A percentile compares a stretch with the other conserved stretches of the same genome.
These are phyloP conservation scores for Vigna reflexopilosa DNA, from an alignment of 306 rosid genomes.

Conservation along the genomic window DNA sequence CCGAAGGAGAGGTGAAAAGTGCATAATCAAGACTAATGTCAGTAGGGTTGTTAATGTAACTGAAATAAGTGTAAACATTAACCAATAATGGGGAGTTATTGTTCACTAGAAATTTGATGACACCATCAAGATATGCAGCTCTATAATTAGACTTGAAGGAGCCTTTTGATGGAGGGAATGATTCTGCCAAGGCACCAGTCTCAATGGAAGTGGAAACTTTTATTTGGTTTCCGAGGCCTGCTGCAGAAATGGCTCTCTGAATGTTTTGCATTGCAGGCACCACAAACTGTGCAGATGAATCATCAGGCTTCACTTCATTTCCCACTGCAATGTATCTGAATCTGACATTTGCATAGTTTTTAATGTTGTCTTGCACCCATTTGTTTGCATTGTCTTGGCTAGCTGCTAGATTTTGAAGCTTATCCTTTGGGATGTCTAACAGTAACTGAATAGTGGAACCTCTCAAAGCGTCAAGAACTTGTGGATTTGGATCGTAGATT, in stretches of 20 bases:
- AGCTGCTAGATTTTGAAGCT: conserved; percentile 39
- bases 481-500: conserved; percentile 47
- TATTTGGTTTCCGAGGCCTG: conserved; percentile 44
- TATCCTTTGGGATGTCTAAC: conserved; percentile 21
- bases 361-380: conserved; percentile 57
- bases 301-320: conserved; percentile 51
- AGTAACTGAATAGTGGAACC: conserved; percentile 57
- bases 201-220: conserved; percentile 56
- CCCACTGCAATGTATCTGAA: conserved; percentile 66
- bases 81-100: conserved; percentile 52
- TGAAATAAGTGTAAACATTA: conserved; percentile 54
- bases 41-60: conserved; percentile 17
- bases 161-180: conserved; percentile 61
- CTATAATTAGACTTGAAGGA: conserved; percentile 26
- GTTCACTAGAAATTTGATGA: conserved; percentile 39
- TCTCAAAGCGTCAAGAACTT: conserved; percentile 54
- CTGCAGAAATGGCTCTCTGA: conserved; percentile 46
- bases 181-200: conserved; percentile 35
- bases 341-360: conserved; percentile 47
- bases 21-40: conserved; percentile 49
- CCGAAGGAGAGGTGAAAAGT: conserved; percentile 41
- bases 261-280: conserved; percentile 58
- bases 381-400: conserved; percentile 48
- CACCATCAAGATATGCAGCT: conserved; percentile 37
- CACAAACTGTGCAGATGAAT: conserved; percentile 33